A percentile compares a stretch with the other conserved stretches of the same genome.
Evolutionary conservation across 257 asterid species (phyloP).

Genomic region (Solanum chilense): DNA sequence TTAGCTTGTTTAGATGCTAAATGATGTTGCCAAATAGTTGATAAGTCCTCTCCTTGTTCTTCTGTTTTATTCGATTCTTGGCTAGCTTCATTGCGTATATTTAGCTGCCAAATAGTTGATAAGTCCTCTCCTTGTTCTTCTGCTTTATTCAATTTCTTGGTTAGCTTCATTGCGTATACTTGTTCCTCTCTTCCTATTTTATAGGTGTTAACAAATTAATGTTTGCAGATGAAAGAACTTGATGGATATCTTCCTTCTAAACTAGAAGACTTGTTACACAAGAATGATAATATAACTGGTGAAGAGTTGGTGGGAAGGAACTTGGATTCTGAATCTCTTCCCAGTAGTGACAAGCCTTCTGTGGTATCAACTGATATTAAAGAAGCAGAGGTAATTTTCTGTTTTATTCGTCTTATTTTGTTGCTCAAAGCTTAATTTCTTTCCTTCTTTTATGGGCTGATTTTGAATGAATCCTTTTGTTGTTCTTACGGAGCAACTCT

Average conservation of each 20-base stretch:
- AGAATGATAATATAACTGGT: constrained; percentile 12
- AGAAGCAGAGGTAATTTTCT: constrained; percentile 33
- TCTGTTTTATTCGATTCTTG: background rate
- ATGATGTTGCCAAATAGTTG: background rate
- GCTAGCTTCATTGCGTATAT: background rate
- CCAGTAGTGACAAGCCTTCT: constrained; percentile 12
- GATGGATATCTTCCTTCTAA: constrained; percentile 58
- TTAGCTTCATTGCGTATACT: background rate
- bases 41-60: background rate
- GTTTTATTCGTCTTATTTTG: background rate
- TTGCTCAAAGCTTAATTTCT: background rate
- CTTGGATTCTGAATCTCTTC: constrained; percentile 22
- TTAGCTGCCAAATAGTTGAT: too few relatives aligned
- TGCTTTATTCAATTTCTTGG: too few relatives aligned
- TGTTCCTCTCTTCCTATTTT: background rate
- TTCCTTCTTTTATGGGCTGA: background rate
- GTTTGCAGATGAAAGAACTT: constrained; percentile 58
- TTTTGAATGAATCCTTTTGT: background rate
- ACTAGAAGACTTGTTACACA: constrained; percentile 39
- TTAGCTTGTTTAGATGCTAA: background rate
- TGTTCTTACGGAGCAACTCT: background rate
- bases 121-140: too few relatives aligned
- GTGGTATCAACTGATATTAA: constrained; percentile 18
- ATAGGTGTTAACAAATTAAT: background rate
- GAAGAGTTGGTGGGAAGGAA: constrained; percentile 18